A percentile compares a stretch with the other conserved stretches of the same genome.
These are phyloP conservation scores for Podospora fimiseda DNA, from an alignment of 495 filamentous ascomycete genomes.

Conservation along the genomic window DNA sequence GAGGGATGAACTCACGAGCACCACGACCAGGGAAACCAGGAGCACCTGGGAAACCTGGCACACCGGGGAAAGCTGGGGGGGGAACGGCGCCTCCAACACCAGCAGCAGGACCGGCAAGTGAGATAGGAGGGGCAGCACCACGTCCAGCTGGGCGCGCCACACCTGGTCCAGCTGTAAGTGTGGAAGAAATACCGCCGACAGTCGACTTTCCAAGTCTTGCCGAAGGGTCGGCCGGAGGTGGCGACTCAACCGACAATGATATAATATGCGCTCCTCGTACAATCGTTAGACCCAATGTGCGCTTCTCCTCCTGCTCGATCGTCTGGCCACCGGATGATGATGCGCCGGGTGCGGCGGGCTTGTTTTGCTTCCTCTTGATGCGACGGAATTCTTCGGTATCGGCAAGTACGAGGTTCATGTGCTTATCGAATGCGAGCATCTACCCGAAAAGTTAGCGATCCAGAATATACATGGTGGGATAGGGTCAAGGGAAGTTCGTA, in stretches of 20 bases:
- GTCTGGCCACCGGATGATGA: constrained; percentile 47
- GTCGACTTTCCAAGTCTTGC: constrained; percentile 77
- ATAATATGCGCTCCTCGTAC: constrained; percentile 90
- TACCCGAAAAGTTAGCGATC: constrained; percentile 34
- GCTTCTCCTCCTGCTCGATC: constrained; percentile 91
- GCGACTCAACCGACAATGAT: constrained; percentile 90
- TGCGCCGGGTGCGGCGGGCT: constrained; percentile 65
- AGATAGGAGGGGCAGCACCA: constrained; percentile 66
- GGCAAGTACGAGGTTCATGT: constrained; percentile 98
- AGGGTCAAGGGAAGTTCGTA: constrained; percentile 28
- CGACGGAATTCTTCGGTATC: constrained; percentile 98
- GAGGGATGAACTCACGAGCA: constrained; percentile 54
- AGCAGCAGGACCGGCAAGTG: constrained; percentile 80
- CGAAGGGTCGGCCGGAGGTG: constrained; percentile 90
- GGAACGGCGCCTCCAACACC: constrained; percentile 79
- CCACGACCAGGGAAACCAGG: constrained; percentile 75
- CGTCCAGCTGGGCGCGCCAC: constrained; percentile 88
- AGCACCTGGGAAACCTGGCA: constrained; percentile 55
- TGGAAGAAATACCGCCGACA: constrained; percentile 57
- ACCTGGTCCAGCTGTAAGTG: constrained; percentile 77
- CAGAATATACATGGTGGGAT: not conserved
- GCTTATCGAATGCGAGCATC: constrained; percentile 39
- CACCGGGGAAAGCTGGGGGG: constrained; percentile 57
- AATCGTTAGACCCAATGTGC: constrained; percentile 89
- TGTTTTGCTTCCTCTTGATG: constrained; percentile 80